These are phyloP conservation scores for Penicillium fuscoglaucum DNA, from an alignment of 2,329 filamentous ascomycete genomes.

Conservation along the genomic window DNA sequence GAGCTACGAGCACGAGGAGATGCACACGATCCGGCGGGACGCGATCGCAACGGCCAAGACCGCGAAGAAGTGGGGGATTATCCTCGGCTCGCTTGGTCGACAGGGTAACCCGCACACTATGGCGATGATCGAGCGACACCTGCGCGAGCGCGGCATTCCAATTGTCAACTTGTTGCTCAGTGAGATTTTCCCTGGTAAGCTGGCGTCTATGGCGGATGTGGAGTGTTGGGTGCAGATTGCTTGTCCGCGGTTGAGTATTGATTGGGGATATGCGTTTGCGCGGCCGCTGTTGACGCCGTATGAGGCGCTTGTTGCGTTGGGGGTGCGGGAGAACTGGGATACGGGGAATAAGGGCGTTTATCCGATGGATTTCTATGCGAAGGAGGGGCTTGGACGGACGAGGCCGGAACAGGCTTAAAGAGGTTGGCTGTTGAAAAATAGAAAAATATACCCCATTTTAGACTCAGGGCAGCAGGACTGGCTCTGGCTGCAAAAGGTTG, in stretches of 20 bases:
- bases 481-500: neutral
- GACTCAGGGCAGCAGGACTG: conserved; percentile 18
- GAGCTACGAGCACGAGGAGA: conserved; percentile 86
- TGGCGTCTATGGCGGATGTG: conserved; percentile 89
- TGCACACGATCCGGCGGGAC: conserved; percentile 74
- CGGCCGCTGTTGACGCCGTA: conserved; percentile 88
- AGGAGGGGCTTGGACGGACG: conserved; percentile 82
- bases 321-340: conserved; percentile 73
- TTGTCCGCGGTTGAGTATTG: conserved; percentile 93
- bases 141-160: conserved; percentile 70
- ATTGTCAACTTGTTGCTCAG: conserved; percentile 84
- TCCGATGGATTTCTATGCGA: conserved; percentile 98
- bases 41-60: conserved; percentile 74
- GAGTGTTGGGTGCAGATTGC: conserved; percentile 99
- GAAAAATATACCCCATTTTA: conserved; percentile 17
- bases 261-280: conserved; percentile 97
- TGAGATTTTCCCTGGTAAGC: conserved; percentile 94
- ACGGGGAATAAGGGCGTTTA: conserved; percentile 66
- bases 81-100: conserved; percentile 85
- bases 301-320: conserved; percentile 88
- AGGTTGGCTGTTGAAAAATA: neutral
- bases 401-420: conserved; percentile 46
- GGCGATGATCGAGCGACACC: conserved; percentile 75
- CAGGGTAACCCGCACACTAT: conserved; percentile 96
- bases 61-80: conserved; percentile 90